These are phyloP conservation scores for Aureobasidium uvarum DNA, from an alignment of 2,329 filamentous ascomycete species.

Conservation along the genomic window DNA sequence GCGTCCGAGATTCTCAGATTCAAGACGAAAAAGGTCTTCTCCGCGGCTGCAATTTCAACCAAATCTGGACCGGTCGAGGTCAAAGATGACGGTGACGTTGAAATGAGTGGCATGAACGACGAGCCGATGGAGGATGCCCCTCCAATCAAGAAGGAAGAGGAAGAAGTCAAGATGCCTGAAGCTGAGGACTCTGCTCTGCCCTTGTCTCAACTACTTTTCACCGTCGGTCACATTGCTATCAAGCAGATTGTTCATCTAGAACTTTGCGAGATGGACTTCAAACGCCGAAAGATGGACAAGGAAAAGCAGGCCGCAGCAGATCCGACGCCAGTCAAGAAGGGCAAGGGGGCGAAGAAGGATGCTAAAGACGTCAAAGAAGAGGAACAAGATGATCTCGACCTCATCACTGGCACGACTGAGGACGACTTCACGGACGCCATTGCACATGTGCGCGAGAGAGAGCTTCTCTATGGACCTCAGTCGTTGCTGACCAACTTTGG, in stretches of 20 bases:
- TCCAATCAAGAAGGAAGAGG: slow-evolving; percentile 30
- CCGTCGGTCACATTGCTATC: slow-evolving; percentile 94
- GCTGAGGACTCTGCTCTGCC: slow-evolving; percentile 55
- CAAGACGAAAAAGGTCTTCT: slow-evolving; percentile 82
- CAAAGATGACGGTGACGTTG: slow-evolving; percentile 39
- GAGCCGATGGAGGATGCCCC: slow-evolving; percentile 30
- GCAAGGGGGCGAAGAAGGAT: slow-evolving; percentile 45
- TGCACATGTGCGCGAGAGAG: slow-evolving; percentile 77
- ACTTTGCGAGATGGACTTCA: slow-evolving; percentile 96
- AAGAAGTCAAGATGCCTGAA: slow-evolving; percentile 30
- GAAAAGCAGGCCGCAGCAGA: slow-evolving; percentile 58
- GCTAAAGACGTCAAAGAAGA: slow-evolving; percentile 55
- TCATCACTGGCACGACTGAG: slow-evolving; percentile 94
- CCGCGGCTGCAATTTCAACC: slow-evolving; percentile 40
- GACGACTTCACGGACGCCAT: slow-evolving; percentile 90
- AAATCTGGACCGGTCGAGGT: slow-evolving; percentile 30
- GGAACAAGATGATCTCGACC: slow-evolving; percentile 84
- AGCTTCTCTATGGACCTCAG: slow-evolving; percentile 76
- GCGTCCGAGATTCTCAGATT: slow-evolving; percentile 87
- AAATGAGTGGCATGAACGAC: slow-evolving; percentile 40
- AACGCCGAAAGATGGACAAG: slow-evolving; percentile 88
- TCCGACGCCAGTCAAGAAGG: slow-evolving; percentile 36
- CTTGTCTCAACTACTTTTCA: slow-evolving; percentile 87
- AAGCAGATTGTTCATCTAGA: slow-evolving; percentile 99
- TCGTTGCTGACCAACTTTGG: slow-evolving; percentile 90